Base-by-base conservation (phyloP, 192 early-diverging fungal species). In the Allomyces macrogynus region DNA sequence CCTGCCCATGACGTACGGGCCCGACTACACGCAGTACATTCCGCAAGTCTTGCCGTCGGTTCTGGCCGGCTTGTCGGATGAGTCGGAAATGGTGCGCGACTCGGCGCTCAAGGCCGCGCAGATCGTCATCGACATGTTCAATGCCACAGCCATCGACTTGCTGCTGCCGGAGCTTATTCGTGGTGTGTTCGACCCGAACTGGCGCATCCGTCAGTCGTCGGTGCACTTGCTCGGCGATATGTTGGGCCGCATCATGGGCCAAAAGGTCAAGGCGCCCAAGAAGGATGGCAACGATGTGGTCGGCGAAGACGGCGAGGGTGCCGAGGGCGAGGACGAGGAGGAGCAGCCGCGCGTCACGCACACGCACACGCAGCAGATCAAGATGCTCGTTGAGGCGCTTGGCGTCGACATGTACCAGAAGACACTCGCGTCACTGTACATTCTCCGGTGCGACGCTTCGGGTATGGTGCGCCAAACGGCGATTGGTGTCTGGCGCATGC, bases 201-300 rank as follows among this genome's bases (percentile, higher is more conserved):
- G 95, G 94, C 87, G 95, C 64, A 99, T 97, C 73, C 87, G 96
- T 18, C 89, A 89, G 65, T 91, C 86, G 44, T 92, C 89, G 25
- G 83, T 96, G 3, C 91, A 96, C 75, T 78, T 99, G 57, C 84
- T 97, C 70, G 95, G 95, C 43, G 95, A 97, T 73, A 75, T 99
- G 25, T 72, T 99, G 40, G 92, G 88, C 77, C 80, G 91, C 42
- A 89, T 99, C 66, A 87, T 91, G 12, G 95, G 95, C 26, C 80
- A 89, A 61, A 82, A 73, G 68, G 79, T 79, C 66, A 86, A 86
- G 61, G 73, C 71, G 11, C 32, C 71, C 14, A 67, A 66, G 40
- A 80, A 85, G n/a, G 78, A 75, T 23, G 67, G 67, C 23, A 82
- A 74, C 11, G 86, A 83, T 9, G 77, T 75, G 7, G 90, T 84